Evolutionary conservation across 208 protist genomes (phyloP).

Genomic region (Acanthamoeba castellanii): DNA sequence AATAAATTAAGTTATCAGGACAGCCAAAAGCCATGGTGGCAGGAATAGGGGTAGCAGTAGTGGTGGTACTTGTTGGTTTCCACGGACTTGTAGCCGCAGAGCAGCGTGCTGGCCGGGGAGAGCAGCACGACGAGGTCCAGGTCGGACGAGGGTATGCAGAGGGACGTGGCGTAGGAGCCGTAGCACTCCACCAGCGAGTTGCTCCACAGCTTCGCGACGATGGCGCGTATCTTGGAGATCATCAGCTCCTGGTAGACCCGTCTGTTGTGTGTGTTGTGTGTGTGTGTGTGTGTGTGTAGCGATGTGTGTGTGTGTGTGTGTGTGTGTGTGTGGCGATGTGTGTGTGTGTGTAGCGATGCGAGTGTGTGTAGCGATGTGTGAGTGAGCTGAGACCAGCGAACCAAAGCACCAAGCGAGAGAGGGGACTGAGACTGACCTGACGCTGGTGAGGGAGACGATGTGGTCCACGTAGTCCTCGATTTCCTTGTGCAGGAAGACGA

Average conservation of each 20-base stretch:
- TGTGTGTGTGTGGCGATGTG: too few relatives aligned
- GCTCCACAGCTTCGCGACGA: conserved; percentile 33
- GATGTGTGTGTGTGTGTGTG: too few relatives aligned
- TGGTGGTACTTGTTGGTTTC: neutral
- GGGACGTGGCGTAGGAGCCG: conserved; percentile 46
- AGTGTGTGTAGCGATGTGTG: neutral
- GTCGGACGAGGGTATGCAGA: conserved; percentile 50
- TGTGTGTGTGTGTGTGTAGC: too few relatives aligned
- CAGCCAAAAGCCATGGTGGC: too few relatives aligned
- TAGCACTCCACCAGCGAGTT: conserved; percentile 62
- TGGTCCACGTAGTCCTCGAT: conserved; percentile 71
- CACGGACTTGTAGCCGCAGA: neutral
- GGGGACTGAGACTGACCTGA: neutral
- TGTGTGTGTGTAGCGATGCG: too few relatives aligned
- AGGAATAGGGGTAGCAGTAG: too few relatives aligned
- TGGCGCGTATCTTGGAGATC: conserved; percentile 36
- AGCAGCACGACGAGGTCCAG: conserved; percentile 62
- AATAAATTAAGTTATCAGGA: neutral
- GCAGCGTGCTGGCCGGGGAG: neutral
- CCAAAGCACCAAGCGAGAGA: neutral
- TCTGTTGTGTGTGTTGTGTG: neutral
- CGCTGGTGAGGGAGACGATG: conserved; percentile 7
- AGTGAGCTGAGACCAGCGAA: neutral
- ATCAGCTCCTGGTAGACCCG: conserved; percentile 50
- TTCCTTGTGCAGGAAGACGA: conserved; percentile 67